Percentiles rank a stretch among this genome's conserved stretches.
These are phyloP conservation scores for Polychytrium aggregatum DNA, from an alignment of 192 early-diverging fungal species.

Conservation along the genomic window DNA sequence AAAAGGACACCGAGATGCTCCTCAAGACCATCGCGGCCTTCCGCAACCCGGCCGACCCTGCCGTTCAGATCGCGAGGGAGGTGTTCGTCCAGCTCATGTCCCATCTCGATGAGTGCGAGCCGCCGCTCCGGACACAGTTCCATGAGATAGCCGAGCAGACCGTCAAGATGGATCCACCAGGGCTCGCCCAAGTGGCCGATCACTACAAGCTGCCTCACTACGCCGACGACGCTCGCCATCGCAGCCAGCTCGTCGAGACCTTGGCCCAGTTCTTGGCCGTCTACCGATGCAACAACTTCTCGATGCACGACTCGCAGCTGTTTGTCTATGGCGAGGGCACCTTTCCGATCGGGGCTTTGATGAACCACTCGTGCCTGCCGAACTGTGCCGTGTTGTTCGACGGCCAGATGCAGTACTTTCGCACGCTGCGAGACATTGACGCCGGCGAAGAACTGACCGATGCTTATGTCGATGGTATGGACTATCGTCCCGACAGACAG, in stretches of 20 bases:
- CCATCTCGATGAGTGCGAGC: neutral
- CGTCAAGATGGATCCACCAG: neutral
- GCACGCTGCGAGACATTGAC: conserved; percentile 37
- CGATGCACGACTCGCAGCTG: conserved; percentile 42
- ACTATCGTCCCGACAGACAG: conserved; percentile 13
- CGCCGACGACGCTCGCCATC: neutral
- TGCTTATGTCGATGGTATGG: conserved; percentile 47
- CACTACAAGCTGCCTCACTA: neutral
- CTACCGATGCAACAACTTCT: conserved; percentile 59
- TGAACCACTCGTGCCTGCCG: conserved; percentile 59
- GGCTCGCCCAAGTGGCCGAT: neutral
- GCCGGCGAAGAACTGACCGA: conserved; percentile 40
- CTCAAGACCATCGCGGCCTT: conserved; percentile 7
- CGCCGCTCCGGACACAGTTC: neutral
- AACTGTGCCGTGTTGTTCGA: conserved; percentile 46
- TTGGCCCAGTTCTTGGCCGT: conserved; percentile 38
- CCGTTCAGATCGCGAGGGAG: neutral
- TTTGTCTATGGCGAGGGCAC: conserved; percentile 51
- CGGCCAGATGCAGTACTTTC: conserved; percentile 26
- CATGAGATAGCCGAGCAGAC: neutral
- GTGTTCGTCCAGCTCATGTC: conserved; percentile 1
- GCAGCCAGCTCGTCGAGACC: conserved; percentile 5
- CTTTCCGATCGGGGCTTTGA: conserved; percentile 44
- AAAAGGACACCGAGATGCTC: conserved; percentile 14
- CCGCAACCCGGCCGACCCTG: too few relatives aligned